Base-by-base conservation (phyloP, 1,139 yeast species). In the Yamadazyma trypodendri region DNA sequence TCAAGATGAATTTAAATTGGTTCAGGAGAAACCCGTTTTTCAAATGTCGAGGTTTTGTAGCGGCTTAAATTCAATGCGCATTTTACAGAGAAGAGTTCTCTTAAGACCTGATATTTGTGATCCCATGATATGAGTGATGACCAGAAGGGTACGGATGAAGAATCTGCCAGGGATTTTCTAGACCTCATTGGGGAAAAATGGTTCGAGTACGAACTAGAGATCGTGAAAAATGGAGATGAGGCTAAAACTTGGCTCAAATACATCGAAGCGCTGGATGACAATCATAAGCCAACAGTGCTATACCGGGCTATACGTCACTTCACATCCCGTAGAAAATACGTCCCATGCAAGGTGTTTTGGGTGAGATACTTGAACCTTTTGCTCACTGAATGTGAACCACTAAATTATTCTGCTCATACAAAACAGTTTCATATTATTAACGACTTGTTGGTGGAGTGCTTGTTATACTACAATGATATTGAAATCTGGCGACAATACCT, bases 401-500 rank as follows among this genome's bases (percentile, higher is more conserved):
- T 66, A n/a, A 45, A 56, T 15, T 62, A 64, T 12, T 52, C 60
- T 24, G 51, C 58, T 37, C 55, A 63, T 41, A 48, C 45, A 12
- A 37, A 41, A n/a, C 68, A 66, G 37, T 69, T 57, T 40, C 43
- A 37, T 3, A 46, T 55, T 17, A 66, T 77, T 11, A 68, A 68
- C 37, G 41, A 47, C 8, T 60, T 74, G 15, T 84, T 79, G 52
- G 74, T 72, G 29, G 53, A 68, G 20, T 70, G 81, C 13, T 51
- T 84, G 40, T 52, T 56, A n/a, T 58, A 78, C 39, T 53, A 56
- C 42, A 65, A 68, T 44, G 71, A 72, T 62, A 75, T 78, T 1
- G 56, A 68, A 13, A 48, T 84, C 5, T 84, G 94, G 90, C 43
- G 58, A 2, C 65, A 65, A 41, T 84, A 78, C 52, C 56, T 85